Conservation (phyloP, 768 basidiomycete species). For the Nevesoporus exiguus region DNA sequence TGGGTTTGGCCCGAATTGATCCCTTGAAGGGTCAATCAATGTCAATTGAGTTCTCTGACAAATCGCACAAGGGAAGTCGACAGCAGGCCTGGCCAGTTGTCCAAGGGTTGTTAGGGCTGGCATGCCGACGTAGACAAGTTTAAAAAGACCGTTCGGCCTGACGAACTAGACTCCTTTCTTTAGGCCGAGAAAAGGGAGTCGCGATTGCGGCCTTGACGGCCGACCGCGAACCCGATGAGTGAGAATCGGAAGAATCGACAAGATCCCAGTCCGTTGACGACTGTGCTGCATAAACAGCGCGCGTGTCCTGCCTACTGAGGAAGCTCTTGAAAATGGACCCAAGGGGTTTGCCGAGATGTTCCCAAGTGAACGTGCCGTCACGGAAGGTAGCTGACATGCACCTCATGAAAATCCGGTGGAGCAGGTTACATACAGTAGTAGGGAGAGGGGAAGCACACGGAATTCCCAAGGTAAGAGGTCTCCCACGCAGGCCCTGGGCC, state of each 20-base stretch:
- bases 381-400: constrained; percentile 1
- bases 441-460: neutral
- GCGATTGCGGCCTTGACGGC: constrained; percentile 14
- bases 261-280: constrained; percentile 1
- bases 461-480: constrained; percentile 13
- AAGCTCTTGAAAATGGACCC: neutral
- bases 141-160: neutral
- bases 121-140: neutral
- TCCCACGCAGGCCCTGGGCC: constrained; percentile 14
- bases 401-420: constrained; percentile 27
- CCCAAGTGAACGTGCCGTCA: constrained; percentile 22
- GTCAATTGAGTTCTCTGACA: constrained; percentile 3
- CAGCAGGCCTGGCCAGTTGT: neutral
- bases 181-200: constrained; percentile 6
- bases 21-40: constrained; percentile 6
- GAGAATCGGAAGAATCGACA: constrained; percentile 18
- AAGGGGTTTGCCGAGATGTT: constrained; percentile 25
- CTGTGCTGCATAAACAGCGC: neutral
- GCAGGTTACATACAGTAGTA: neutral
- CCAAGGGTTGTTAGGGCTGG: neutral
- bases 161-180: neutral
- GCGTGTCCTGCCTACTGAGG: neutral
- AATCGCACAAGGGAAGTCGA: neutral
- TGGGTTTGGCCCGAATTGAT: constrained; percentile 3
- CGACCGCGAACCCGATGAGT: constrained; percentile 6